These are phyloP conservation scores for Apophysomyces variabilis DNA, from an alignment of 371 early-diverging fungal species.

Conservation along the genomic window DNA sequence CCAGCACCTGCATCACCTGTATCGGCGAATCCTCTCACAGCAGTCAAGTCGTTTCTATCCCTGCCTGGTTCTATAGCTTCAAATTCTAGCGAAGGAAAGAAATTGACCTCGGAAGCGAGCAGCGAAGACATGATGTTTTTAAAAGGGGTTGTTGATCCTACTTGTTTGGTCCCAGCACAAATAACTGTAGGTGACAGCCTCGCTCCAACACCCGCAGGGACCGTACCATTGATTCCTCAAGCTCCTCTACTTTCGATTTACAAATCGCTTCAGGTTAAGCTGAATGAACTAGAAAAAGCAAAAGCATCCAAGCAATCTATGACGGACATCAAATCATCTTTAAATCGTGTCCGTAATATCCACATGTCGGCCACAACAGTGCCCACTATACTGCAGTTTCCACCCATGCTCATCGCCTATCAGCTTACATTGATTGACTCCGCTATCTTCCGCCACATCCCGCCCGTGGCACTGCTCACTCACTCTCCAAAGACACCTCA, in stretches of 20 bases:
- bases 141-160: conserved; percentile 27
- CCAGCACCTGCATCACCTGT: conserved; percentile 17
- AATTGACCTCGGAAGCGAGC: background rate
- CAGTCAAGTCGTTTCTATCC: conserved; percentile 34
- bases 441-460: conserved; percentile 68
- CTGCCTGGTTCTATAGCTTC: conserved; percentile 26
- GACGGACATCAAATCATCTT: conserved; percentile 40
- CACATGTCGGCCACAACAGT: conserved; percentile 55
- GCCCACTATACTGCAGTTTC: conserved; percentile 66
- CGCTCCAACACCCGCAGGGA: conserved; percentile 11
- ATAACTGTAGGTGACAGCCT: conserved; percentile 25
- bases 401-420: conserved; percentile 70
- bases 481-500: conserved; percentile 72
- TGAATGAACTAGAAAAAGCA: conserved; percentile 26
- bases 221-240: conserved; percentile 41
- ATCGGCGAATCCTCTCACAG: conserved; percentile 25
- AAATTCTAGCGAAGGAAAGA: conserved; percentile 2
- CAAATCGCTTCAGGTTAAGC: conserved; percentile 33
- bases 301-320: conserved; percentile 15
- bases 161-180: conserved; percentile 27
- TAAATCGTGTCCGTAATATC: conserved; percentile 50
- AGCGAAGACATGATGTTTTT: conserved; percentile 7
- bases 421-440: conserved; percentile 79
- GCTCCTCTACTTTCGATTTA: conserved; percentile 38
- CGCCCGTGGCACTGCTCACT: conserved; percentile 59